phyloP scores from a whole-genome alignment of 768 basidiomycete species.

The Asterophora parasitica region DNA sequence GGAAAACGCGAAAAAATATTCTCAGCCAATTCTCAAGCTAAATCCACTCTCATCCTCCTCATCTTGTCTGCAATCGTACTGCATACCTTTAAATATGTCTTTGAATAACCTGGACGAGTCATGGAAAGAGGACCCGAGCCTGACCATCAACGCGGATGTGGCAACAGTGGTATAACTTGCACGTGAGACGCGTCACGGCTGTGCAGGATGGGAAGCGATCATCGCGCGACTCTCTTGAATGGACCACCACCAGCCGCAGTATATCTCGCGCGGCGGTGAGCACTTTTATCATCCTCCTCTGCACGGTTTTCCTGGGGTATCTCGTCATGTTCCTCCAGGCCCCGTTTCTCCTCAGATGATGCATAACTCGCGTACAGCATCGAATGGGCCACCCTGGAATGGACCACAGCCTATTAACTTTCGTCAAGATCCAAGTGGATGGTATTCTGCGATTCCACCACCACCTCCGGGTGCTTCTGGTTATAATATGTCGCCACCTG shows the following conservation, averaged over 20 bases:
- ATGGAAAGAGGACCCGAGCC: too few species aligned
- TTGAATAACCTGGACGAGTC: too few species aligned
- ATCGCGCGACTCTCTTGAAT: too few species aligned
- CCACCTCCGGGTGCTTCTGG: background rate
- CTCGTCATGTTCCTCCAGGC: background rate
- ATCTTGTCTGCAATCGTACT: too few species aligned
- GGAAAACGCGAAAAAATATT: too few species aligned
- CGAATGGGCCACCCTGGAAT: background rate
- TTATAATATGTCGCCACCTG: background rate
- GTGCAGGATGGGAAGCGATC: too few species aligned
- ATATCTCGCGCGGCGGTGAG: constrained; percentile 1
- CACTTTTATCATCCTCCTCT: constrained; percentile 7
- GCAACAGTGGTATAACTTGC: too few species aligned
- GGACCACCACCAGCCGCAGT: constrained; percentile 13
- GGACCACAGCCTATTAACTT: background rate
- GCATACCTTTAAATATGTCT: too few species aligned
- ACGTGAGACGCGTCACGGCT: too few species aligned
- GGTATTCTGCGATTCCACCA: constrained; percentile 9
- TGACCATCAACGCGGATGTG: too few species aligned
- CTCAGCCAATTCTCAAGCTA: too few species aligned
- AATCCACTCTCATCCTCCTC: too few species aligned
- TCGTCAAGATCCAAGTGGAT: constrained; percentile 13
- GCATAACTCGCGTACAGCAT: background rate
- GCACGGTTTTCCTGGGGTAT: background rate
- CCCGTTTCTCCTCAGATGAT: background rate